Evolutionary conservation across 2,329 filamentous ascomycete genomes (phyloP).

Genomic region (Fusarium siculi): DNA sequence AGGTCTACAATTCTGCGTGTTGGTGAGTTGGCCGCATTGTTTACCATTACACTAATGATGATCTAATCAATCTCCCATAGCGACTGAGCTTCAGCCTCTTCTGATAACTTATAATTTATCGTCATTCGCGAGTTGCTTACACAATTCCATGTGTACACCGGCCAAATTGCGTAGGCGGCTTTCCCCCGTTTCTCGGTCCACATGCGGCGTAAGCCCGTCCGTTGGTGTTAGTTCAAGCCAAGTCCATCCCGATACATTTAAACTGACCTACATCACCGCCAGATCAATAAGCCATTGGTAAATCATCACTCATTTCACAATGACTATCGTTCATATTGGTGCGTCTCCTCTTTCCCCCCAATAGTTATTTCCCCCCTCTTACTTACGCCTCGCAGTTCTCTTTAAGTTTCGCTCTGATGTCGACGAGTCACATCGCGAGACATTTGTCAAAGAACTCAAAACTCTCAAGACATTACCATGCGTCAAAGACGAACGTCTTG

Average conservation of each 20-base stretch:
- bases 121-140: too few relatives aligned
- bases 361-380: not conserved
- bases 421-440: slow-evolving; percentile 53
- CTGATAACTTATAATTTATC: not conserved
- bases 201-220: not conserved
- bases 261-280: not conserved
- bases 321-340: slow-evolving; percentile 53
- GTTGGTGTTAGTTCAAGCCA: not conserved
- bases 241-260: not conserved
- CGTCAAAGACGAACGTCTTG: slow-evolving; percentile 59
- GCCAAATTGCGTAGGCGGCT: not conserved
- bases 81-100: not conserved
- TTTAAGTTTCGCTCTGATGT: slow-evolving; percentile 61
- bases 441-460: slow-evolving; percentile 59
- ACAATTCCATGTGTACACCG: not conserved
- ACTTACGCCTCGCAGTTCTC: slow-evolving; percentile 50
- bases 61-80: too few relatives aligned
- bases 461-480: slow-evolving; percentile 59
- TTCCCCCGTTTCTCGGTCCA: not conserved
- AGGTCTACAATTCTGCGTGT: not conserved
- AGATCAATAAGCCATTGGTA: not conserved
- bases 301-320: slow-evolving; percentile 1
- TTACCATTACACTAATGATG: too few relatives aligned
- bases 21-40: not conserved
- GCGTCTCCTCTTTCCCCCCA: not conserved